Base-by-base conservation (phyloP, 2,329 filamentous ascomycete species). In the Xylariaceae sp. region DNA sequence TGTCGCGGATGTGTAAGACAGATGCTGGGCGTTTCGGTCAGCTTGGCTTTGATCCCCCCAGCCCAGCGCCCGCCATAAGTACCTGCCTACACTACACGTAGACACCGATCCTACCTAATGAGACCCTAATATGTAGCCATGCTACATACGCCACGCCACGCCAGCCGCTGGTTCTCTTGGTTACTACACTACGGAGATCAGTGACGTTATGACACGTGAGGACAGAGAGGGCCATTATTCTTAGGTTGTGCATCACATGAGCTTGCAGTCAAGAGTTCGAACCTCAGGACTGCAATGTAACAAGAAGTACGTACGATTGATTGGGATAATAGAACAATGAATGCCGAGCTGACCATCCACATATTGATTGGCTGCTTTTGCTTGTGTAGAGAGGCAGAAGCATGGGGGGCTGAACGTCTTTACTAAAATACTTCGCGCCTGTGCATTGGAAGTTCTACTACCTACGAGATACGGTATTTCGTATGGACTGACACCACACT, bases 1-100 rank as follows among this genome's bases (percentile, higher is more conserved):
- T 53, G 56, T 53, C 46, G 52, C 45, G 53, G 46, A 45, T 45
- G 50, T 51, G 47, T 55, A 54, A 30, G 6, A 39, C 35, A 44
- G 41, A 26, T 31, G 19, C 19, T 19, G 19, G 19, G 19, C 19
- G 19, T n/a, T 34, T 35, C 27, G 32, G 40, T 47, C 42, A 56
- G 41, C 45, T 43, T 45, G 46, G 35, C 40, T 34, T 41, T 27
- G 42, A 44, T 45, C n/a, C 29, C 8, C 32, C 31, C 39, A 50
- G 45, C 41, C 19, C 39, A 45, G 32, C 34, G 51, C 30, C 55
- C 8, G 9, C 12, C 29, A 32, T 45, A 11, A 6, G 35, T 37
- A 37, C 32, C 5, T 34, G 32, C 19, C 19, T 19, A 19, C 19
- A 19, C 19, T 19, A 19, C 19, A 19, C 19, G 19, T 19, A 19